Evolutionary conservation across 169 alveolate species (phyloP).

Genomic region (Blepharisma undulans): DNA sequence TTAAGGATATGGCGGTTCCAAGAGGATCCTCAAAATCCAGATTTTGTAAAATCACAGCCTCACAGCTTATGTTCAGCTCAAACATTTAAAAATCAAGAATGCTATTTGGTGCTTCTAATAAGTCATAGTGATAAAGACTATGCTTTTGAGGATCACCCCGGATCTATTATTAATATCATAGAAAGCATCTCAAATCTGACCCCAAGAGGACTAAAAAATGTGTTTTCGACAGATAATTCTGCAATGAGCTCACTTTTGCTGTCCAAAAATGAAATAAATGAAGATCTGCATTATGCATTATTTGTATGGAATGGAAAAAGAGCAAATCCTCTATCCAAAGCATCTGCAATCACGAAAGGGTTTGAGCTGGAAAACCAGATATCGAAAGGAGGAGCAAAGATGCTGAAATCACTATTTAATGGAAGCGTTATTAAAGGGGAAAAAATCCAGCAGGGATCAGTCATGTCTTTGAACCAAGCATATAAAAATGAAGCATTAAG

Average conservation of each 20-base stretch:
- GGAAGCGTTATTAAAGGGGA: conserved; percentile 64
- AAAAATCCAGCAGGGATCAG: conserved; percentile 45
- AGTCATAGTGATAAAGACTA: conserved; percentile 41
- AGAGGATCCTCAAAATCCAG: conserved; percentile 42
- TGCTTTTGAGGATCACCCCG: conserved; percentile 49
- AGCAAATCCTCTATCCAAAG: conserved; percentile 59
- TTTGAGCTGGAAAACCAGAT: conserved; percentile 56
- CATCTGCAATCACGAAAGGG: conserved; percentile 61
- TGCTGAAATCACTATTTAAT: conserved; percentile 47
- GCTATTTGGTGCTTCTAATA: conserved; percentile 61
- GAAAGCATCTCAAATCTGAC: conserved; percentile 60
- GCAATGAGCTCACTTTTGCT: conserved; percentile 49
- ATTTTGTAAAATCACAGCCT: conserved; percentile 41
- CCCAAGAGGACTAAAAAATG: conserved; percentile 63
- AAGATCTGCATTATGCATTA: conserved; percentile 51
- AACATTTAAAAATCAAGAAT: conserved; percentile 51
- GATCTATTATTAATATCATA: conserved; percentile 56
- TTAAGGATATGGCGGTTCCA: conserved; percentile 65
- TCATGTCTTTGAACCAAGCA: neutral
- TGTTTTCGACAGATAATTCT: conserved; percentile 37
- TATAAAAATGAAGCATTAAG: neutral
- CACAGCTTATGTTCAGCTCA: conserved; percentile 44
- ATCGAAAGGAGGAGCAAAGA: conserved; percentile 44
- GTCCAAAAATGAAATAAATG: conserved; percentile 41
- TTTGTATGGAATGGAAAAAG: conserved; percentile 73